Conservation (phyloP, 2,329 filamentous ascomycete genomes). For the Botrytis pseudocinerea region DNA sequence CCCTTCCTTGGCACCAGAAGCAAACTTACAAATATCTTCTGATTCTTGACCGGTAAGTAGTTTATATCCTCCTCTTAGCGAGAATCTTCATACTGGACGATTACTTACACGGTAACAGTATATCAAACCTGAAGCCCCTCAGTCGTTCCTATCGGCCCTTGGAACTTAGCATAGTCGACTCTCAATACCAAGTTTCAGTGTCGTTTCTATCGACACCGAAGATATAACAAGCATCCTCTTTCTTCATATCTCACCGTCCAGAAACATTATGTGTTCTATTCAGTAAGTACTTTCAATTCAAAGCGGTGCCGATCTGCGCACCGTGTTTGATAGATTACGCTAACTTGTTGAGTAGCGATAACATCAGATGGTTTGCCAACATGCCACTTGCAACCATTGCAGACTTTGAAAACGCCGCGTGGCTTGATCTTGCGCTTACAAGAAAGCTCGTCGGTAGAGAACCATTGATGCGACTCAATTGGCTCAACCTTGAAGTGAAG, state of each 20-base stretch:
- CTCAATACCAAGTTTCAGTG: neutral
- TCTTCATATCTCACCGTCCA: too few species aligned
- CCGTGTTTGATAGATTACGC: neutral
- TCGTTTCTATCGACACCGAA: neutral
- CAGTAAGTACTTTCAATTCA: neutral
- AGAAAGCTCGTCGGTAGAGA: neutral
- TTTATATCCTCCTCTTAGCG: neutral
- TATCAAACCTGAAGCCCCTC: neutral
- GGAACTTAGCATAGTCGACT: neutral
- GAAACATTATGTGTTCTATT: neutral
- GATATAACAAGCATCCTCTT: neutral
- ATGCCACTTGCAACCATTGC: neutral
- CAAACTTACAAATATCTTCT: neutral
- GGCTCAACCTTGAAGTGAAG: constrained; percentile 7
- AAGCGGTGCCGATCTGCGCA: neutral
- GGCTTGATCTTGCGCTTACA: constrained; percentile 3
- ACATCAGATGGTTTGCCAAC: neutral
- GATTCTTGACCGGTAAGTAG: neutral
- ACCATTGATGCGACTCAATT: neutral
- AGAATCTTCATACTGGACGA: neutral
- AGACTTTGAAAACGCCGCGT: neutral
- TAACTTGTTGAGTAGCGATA: neutral
- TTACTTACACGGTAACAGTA: neutral
- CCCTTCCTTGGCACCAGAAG: neutral
- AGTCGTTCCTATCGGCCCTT: neutral